Evolutionary conservation across 2,329 filamentous ascomycete genomes (phyloP).

Genomic region (Hypoxylon sp.): DNA sequence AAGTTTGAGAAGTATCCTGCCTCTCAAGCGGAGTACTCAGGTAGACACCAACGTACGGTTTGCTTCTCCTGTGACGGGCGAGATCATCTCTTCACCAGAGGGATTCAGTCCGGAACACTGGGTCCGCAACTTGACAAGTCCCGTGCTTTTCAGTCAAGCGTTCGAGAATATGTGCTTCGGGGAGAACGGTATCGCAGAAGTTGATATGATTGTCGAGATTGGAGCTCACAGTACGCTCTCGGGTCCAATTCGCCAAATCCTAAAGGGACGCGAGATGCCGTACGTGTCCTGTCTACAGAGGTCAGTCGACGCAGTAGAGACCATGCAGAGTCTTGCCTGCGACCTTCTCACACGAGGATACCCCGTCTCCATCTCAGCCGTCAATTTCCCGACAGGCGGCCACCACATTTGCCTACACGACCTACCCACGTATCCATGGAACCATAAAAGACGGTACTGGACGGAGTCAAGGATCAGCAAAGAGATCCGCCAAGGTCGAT

Average conservation of each 20-base stretch:
- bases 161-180: constrained; percentile 41
- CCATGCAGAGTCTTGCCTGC: constrained; percentile 47
- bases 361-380: constrained; percentile 20
- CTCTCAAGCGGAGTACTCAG: neutral
- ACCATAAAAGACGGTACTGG: constrained; percentile 58
- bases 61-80: constrained; percentile 50
- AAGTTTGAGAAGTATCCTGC: no score
- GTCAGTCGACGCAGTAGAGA: constrained; percentile 41
- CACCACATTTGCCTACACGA: constrained; percentile 47
- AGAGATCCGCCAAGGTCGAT: constrained; percentile 48
- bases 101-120: constrained; percentile 28
- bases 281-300: constrained; percentile 43
- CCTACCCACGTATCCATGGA: constrained; percentile 61
- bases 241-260: constrained; percentile 52
- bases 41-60: constrained; percentile 26
- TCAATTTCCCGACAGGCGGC: constrained; percentile 36
- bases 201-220: constrained; percentile 53
- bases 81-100: constrained; percentile 35
- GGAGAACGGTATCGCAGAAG: neutral
- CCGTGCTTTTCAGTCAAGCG: constrained; percentile 47
- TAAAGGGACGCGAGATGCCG: constrained; percentile 46
- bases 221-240: constrained; percentile 53
- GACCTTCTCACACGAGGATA: constrained; percentile 46
- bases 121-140: constrained; percentile 46
- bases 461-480: constrained; percentile 49